Evolutionary conservation across 2,329 filamentous ascomycete genomes (phyloP).

Genomic region (Acrocalymma vagum): DNA sequence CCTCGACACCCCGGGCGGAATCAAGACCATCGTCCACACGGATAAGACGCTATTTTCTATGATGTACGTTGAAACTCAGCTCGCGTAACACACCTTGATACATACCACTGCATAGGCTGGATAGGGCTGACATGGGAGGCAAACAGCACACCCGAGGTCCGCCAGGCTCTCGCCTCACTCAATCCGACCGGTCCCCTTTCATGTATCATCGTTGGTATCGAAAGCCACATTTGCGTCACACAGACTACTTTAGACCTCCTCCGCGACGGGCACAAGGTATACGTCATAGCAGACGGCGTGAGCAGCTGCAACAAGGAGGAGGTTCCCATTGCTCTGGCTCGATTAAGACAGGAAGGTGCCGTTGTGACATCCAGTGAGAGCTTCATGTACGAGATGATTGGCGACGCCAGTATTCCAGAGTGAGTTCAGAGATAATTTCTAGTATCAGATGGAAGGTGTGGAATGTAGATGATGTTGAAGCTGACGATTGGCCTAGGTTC

Average conservation of each 20-base stretch:
- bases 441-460: not conserved
- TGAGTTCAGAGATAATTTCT: slow-evolving; percentile 39
- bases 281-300: slow-evolving; percentile 88
- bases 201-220: slow-evolving; percentile 87
- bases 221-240: slow-evolving; percentile 92
- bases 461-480: not conserved
- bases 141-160: slow-evolving; percentile 70
- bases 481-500: slow-evolving; percentile 62
- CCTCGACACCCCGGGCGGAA: slow-evolving; percentile 58
- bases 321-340: slow-evolving; percentile 77
- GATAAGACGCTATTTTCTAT: slow-evolving; percentile 96
- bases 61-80: slow-evolving; percentile 54
- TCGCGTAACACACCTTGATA: not conserved
- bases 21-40: slow-evolving; percentile 64
- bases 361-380: slow-evolving; percentile 88
- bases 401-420: slow-evolving; percentile 76
- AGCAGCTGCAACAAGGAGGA: slow-evolving; percentile 87
- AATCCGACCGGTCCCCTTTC: slow-evolving; percentile 34
- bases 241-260: slow-evolving; percentile 85
- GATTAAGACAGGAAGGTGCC: slow-evolving; percentile 79
- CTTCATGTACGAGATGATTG: slow-evolving; percentile 87
- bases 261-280: slow-evolving; percentile 78
- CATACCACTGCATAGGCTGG: slow-evolving; percentile 3
- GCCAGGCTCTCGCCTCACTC: slow-evolving; percentile 51
- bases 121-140: too few relatives aligned